Base-by-base conservation (phyloP, 106 monocot genomes). In the Amphibolis antarctica region DNA sequence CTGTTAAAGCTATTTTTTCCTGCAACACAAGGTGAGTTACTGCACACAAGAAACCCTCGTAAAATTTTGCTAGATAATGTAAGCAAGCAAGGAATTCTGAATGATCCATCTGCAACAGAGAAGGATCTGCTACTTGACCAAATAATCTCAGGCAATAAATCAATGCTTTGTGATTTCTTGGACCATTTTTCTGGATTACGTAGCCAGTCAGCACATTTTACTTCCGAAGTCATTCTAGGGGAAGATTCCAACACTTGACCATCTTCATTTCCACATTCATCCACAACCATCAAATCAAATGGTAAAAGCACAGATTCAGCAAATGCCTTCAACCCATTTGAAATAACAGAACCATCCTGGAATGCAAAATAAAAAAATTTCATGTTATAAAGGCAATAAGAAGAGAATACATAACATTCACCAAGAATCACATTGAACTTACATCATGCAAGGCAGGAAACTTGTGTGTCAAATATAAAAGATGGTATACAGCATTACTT, bases 401-500 rank as follows among this genome's bases (percentile, higher is more conserved):
- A 27, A 10, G 12, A 13, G 46, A 9, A 26, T 0, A 9, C 3
- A 6, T 31, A 7, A 43, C 24, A 24, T 46, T 19, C 14, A 14
- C 24, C 9, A 25, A 13, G 13, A 31, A 25, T 46, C 24, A 27
- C 29, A 42, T 0, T 60, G 18, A 50, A 63, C 80, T 64, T 77
- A 85, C 88, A 76, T 69, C 74, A 36, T 60, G 19, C 48, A n/a
- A 72, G 19, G 67, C 54, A 60, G 86, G 81, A 74, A 86, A 90
- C 68, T 86, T 90, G 65, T 96, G 94, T 31, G 86, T 69, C 57
- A 89, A 65, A 65, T 76, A 52, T 30, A 96, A 55, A 29, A 96
- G 64, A 20, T 86, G 82, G 71, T 74, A 74, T 42, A 31, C 72
- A 28, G 21, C 64, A 71, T 49, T 50, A 50, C 30, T 42, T 18